Conservation (phyloP, 495 filamentous ascomycete genomes). For the Pyrenula massariospora region DNA sequence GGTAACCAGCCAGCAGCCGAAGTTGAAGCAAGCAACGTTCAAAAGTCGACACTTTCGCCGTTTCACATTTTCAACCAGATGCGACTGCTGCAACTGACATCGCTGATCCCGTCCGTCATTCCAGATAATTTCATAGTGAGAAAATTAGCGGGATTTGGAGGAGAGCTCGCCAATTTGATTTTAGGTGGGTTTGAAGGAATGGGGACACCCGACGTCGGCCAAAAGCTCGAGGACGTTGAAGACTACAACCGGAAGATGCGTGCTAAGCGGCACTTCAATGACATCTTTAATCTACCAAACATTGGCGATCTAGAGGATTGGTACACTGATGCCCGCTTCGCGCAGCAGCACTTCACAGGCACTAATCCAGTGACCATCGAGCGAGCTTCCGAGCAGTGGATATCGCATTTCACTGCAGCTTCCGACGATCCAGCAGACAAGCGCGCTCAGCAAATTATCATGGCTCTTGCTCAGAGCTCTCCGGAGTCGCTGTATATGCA, state of each 20-base stretch:
- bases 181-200: slow-evolving; percentile 4
- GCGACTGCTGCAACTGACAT: slow-evolving; percentile 18
- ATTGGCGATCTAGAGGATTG: slow-evolving; percentile 32
- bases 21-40: slow-evolving; percentile 4
- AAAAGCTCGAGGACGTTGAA: slow-evolving; percentile 25
- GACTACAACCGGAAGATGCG: slow-evolving; percentile 23
- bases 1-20: slow-evolving; percentile 1
- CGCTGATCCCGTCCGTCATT: slow-evolving; percentile 20
- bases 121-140: slow-evolving; percentile 5
- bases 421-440: slow-evolving; percentile 13
- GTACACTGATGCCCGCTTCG: slow-evolving; percentile 35
- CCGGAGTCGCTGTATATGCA: slow-evolving; percentile 26
- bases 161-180: slow-evolving; percentile 10
- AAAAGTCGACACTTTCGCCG: slow-evolving; percentile 10
- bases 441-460: slow-evolving; percentile 10
- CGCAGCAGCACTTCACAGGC: slow-evolving; percentile 37
- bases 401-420: slow-evolving; percentile 19
- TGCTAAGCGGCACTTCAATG: slow-evolving; percentile 12
- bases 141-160: background rate
- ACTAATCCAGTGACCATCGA: slow-evolving; percentile 35
- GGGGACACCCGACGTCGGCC: slow-evolving; percentile 16
- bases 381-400: slow-evolving; percentile 16
- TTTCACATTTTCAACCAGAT: slow-evolving; percentile 19
- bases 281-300: slow-evolving; percentile 25
- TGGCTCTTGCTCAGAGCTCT: slow-evolving; percentile 3